phyloP scores from a whole-genome alignment of 106 monocot genomes.

The Dactylorhiza incarnata region DNA sequence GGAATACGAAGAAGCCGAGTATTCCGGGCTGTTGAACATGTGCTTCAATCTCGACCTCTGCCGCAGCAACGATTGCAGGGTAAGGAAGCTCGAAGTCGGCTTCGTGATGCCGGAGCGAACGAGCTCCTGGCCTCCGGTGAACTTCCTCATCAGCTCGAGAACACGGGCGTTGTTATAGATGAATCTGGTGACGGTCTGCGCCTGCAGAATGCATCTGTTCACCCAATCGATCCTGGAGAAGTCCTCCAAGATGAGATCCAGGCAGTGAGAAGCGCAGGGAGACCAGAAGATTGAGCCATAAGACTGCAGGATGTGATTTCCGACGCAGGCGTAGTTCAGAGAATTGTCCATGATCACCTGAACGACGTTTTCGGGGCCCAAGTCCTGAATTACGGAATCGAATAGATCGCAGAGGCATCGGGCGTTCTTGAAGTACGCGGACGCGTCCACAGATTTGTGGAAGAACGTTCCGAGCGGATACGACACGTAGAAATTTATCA shows the following conservation, averaged over 20 bases:
- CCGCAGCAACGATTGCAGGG: slow-evolving; percentile 68
- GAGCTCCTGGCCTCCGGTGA: slow-evolving; percentile 64
- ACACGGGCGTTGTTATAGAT: slow-evolving; percentile 74
- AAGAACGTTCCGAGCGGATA: slow-evolving; percentile 87
- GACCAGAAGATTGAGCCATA: slow-evolving; percentile 75
- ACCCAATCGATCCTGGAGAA: slow-evolving; percentile 91
- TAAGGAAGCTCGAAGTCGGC: slow-evolving; percentile 59
- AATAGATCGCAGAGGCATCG: slow-evolving; percentile 76
- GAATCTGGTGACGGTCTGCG: slow-evolving; percentile 69
- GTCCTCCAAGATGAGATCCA: slow-evolving; percentile 78
- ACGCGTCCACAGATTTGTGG: slow-evolving; percentile 83
- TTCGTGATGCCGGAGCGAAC: slow-evolving; percentile 56
- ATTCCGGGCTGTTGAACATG: slow-evolving; percentile 88
- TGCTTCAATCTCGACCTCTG: slow-evolving; percentile 72
- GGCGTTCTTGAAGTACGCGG: slow-evolving; percentile 58
- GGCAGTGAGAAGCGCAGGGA: slow-evolving; percentile 69
- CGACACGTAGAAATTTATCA: slow-evolving; percentile 78
- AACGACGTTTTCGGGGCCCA: slow-evolving; percentile 86
- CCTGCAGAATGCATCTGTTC: slow-evolving; percentile 69
- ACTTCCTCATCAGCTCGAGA: slow-evolving; percentile 63
- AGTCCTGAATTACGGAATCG: slow-evolving; percentile 80
- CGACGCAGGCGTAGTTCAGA: slow-evolving; percentile 53
- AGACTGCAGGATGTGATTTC: slow-evolving; percentile 65
- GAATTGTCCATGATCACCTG: slow-evolving; percentile 75
- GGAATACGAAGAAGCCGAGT: slow-evolving; percentile 59